Evolutionary conservation across 2,329 filamentous ascomycete genomes (phyloP), one percentile per base, ranked within the genome.

Genomic region (Annulohypoxylon truncatum): DNA sequence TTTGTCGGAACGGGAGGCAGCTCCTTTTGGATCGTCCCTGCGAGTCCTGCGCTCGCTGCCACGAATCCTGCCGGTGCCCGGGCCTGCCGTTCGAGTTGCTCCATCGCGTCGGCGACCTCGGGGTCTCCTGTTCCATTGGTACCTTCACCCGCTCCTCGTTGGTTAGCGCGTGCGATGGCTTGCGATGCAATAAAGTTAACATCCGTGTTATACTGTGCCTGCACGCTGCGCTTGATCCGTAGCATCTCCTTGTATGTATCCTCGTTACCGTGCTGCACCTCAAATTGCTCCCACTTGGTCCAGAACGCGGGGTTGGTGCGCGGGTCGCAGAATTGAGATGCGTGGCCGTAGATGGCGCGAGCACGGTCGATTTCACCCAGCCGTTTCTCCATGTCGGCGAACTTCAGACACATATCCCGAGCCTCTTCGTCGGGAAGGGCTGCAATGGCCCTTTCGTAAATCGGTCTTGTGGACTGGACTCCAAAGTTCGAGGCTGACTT

Each of bases 181-280:
- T 99, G 96, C 4, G 93, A 96, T 8, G 96, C 96, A 79, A 99
- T 97, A 76, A 97, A 99, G 78, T 94, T 97, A 83, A 99, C 95
- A 76, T 99, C 96, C 46, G 96, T 99, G 77, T 98, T 98, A 85
- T 96, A 99, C 82, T 97, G 93, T 56, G 96, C 95, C 79, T 97
- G 94, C 10, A 99, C 96, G 79, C 93, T 97, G 77, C 96, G 86
- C 85, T 98, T 99, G 84, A 99, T 94, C 28, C 96, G 90, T 68
- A 98, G 85, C 96, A 99, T 99, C 78, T 99, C 96, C 83, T 97
- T 97, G 85, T 96, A 99, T 0, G 96, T 99, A 78, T 99, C 96
- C 79, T 99, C 96, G 80, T 99, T 99, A 70, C 96, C 96, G 76
- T 99, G 96, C 78, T 96, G 92, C 20, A 98, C 94, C 80, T 99